Evolutionary conservation across 768 basidiomycete species (phyloP), one percentile per base, ranked within the genome.

Genomic region (Tricholoma matsutake): DNA sequence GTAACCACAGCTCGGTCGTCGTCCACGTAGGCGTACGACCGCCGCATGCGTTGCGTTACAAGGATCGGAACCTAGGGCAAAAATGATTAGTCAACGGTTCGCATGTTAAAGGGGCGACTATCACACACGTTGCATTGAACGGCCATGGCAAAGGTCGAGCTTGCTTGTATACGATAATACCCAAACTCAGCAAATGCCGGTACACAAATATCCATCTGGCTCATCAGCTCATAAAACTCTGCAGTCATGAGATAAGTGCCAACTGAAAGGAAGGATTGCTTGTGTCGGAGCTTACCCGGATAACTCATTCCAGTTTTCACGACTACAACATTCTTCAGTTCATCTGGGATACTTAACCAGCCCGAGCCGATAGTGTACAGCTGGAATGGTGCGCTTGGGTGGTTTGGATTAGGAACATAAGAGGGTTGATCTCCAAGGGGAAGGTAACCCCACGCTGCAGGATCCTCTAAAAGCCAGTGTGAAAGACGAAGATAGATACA

Each of bases 121-220:
- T 58, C 32, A 55, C 73, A 14, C 58, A 79, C 78, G 65, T 76
- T 67, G 56, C 74, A 75, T 65, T 79, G 73, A 6, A 77, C 63
- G 22, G 76, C 74, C 71, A 79, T 74, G 2, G 72, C 76, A 25
- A 78, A 72, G 1, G 75, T 77, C 8, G 78, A 80, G 59, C 76
- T 78, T 10, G 78, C 77, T 57, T 79, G 77, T 7, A 61, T 61
- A 11, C 71, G 71, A 51, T 73, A 77, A 65, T 78, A 77, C 8
- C 69, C 72, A 41, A 65, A 61, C 7, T 71, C 69, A 4, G 68
- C 71, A 56, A 80, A 79, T n/a, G 78, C 76, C 3, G 77, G 75
- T 4, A 80, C 63, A 41, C 78, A 76, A 47, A 80, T 68, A 58
- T 80, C 78, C 73, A 76, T 75, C 20, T 64, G 43, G 16, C 69